These are phyloP conservation scores for Solanum paucissectum DNA, from an alignment of 257 asterid species.

Conservation along the genomic window DNA sequence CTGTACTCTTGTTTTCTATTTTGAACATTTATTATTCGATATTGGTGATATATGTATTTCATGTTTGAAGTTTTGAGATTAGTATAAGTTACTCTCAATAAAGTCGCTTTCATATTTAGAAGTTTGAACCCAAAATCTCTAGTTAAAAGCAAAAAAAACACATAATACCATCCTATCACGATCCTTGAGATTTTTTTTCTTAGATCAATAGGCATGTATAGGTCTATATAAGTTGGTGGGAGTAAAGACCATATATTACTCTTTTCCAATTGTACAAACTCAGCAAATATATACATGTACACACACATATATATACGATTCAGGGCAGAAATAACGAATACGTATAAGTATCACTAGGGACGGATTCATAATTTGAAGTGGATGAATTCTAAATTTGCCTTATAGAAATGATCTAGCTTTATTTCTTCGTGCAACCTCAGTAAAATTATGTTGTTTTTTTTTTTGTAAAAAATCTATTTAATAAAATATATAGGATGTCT, in stretches of 20 bases:
- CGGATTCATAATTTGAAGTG: not conserved
- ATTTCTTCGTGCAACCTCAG: not conserved
- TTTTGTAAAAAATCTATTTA: not conserved
- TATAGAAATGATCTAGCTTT: not conserved
- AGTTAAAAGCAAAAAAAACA: not conserved
- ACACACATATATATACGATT: not conserved
- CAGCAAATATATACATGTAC: not conserved
- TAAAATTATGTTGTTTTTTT: not conserved
- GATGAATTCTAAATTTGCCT: not conserved
- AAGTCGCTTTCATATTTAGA: not conserved
- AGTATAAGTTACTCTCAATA: not conserved
- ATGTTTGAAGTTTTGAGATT: not conserved
- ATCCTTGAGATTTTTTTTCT: not conserved
- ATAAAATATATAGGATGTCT: not conserved
- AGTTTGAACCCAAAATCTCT: not conserved
- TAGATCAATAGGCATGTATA: not conserved
- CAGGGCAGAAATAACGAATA: not conserved
- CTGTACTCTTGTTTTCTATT: not conserved
- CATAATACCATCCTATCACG: rapidly evolving
- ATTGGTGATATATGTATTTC: too few relatives aligned
- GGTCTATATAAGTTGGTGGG: not conserved
- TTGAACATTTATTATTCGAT: not conserved
- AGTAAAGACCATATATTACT: not conserved
- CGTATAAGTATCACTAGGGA: too few relatives aligned
- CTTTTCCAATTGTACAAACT: not conserved